Evolutionary conservation across 2,329 filamentous ascomycete genomes (phyloP).

Genomic region (Xylaria sp.): DNA sequence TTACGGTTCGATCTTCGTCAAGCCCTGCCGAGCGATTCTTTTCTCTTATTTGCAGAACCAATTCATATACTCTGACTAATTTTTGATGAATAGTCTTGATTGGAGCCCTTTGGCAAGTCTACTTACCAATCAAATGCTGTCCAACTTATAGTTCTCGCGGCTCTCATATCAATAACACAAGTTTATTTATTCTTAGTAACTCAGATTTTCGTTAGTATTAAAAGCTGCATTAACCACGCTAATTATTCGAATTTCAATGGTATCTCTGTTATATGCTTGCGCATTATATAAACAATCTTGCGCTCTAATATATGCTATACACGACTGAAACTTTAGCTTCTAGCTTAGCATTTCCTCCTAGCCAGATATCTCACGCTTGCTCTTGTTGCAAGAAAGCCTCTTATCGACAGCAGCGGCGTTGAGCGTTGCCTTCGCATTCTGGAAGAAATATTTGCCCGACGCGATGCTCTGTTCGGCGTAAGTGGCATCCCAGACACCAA

Average conservation of each 20-base stretch:
- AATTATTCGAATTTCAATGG: background rate
- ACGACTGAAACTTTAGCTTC: background rate
- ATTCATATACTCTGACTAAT: too few species aligned
- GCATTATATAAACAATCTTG: background rate
- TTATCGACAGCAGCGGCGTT: constrained; percentile 22
- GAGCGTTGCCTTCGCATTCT: constrained; percentile 38
- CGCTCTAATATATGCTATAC: background rate
- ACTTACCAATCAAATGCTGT: too few species aligned
- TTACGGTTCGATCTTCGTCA: background rate
- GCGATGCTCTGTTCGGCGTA: constrained; percentile 49
- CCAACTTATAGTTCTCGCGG: too few species aligned
- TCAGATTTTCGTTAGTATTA: too few species aligned
- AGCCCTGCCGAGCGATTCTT: background rate
- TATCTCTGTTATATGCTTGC: background rate
- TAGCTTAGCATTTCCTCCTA: background rate
- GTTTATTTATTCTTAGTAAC: too few species aligned
- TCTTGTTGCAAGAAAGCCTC: constrained; percentile 26
- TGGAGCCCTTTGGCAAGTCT: too few species aligned
- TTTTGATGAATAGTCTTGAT: too few species aligned
- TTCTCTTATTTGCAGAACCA: too few species aligned
- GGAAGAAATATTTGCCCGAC: constrained; percentile 35
- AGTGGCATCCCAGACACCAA: constrained; percentile 60
- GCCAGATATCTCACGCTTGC: constrained; percentile 5
- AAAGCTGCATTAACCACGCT: too few species aligned
- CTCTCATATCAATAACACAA: too few species aligned